These are phyloP conservation scores for Xanthoconium stramineum DNA, from an alignment of 768 basidiomycete genomes.

Conservation along the genomic window DNA sequence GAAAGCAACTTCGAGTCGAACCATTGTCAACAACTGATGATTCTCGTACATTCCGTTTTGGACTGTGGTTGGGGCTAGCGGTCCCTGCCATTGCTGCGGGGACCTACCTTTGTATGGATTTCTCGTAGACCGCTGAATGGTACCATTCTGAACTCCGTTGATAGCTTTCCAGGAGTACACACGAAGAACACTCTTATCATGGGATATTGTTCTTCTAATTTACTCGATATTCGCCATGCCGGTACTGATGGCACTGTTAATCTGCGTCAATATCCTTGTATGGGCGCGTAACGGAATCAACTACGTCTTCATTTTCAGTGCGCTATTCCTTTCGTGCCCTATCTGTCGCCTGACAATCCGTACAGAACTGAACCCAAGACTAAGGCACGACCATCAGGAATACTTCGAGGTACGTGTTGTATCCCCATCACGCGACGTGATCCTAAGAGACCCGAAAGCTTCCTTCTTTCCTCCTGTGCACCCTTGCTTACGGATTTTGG, in stretches of 20 bases:
- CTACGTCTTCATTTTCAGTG: conserved; percentile 90
- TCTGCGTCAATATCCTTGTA: conserved; percentile 80
- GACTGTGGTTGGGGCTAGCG: conserved; percentile 67
- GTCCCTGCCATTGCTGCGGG: conserved; percentile 67
- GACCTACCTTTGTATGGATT: conserved; percentile 48
- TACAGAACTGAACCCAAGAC: conserved; percentile 65
- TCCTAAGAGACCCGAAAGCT: conserved; percentile 43
- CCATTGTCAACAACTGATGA: conserved; percentile 56
- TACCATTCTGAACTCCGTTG: neutral
- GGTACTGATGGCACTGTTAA: conserved; percentile 66
- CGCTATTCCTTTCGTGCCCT: conserved; percentile 10
- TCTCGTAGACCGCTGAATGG: neutral
- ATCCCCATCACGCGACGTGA: neutral
- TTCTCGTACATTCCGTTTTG: conserved; percentile 71
- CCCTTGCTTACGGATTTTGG: conserved; percentile 80
- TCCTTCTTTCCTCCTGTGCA: conserved; percentile 73
- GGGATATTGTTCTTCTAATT: conserved; percentile 71
- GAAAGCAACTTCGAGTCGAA: conserved; percentile 58
- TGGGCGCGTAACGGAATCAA: conserved; percentile 82
- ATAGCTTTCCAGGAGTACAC: conserved; percentile 56
- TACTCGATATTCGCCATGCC: conserved; percentile 78
- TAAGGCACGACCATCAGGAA: conserved; percentile 72
- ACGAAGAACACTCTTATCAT: conserved; percentile 56
- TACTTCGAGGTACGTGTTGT: conserved; percentile 58
- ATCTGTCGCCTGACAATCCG: conserved; percentile 4